Conservation (phyloP, 164 flowering plant species). For the Amborella trichopoda region DNA sequence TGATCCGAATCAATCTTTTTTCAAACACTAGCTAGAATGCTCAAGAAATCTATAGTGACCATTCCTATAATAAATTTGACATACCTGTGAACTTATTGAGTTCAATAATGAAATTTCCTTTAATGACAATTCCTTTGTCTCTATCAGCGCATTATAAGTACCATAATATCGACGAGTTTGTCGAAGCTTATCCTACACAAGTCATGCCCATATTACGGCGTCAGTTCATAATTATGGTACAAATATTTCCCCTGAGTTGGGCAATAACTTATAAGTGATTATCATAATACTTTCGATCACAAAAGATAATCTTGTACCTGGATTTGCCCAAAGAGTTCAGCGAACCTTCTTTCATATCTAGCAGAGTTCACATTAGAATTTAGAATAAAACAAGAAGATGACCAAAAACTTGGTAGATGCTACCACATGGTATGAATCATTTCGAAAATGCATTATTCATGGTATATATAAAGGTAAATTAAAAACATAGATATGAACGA, state of each 20-base stretch:
- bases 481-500: too few species aligned
- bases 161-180: conserved; percentile 74
- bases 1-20: too few species aligned
- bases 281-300: neutral
- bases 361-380: neutral
- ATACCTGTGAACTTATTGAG: conserved; percentile 78
- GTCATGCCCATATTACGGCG: neutral
- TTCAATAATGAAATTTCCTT: conserved; percentile 79
- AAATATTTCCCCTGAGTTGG: too few species aligned
- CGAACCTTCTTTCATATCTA: conserved; percentile 74
- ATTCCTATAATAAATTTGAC: conserved; percentile 5
- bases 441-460: too few species aligned
- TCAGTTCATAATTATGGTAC: too few species aligned
- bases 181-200: conserved; percentile 49
- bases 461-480: too few species aligned
- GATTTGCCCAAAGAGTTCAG: conserved; percentile 62
- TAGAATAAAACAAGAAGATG: too few species aligned
- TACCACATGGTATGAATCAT: too few species aligned
- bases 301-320: conserved; percentile 31
- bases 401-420: too few species aligned
- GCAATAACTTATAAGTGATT: too few species aligned
- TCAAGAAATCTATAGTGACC: too few species aligned
- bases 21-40: too few species aligned
- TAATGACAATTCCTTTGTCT: conserved; percentile 71
- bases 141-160: conserved; percentile 86